Conservation (phyloP, 768 basidiomycete species). For the Mrakia gelida region DNA sequence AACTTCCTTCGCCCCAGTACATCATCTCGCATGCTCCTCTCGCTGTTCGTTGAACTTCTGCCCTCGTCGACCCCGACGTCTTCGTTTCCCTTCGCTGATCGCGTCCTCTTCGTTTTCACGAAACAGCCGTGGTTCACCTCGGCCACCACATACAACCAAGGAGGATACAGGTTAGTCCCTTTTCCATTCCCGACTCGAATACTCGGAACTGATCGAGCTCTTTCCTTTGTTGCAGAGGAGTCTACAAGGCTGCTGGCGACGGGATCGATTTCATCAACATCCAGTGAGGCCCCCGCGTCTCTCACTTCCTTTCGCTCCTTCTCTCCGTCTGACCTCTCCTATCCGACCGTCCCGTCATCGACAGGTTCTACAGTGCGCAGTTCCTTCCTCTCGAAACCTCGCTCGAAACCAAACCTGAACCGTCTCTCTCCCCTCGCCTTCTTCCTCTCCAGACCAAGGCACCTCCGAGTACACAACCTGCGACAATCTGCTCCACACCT, state of each 20-base stretch:
- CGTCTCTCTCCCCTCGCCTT: not conserved
- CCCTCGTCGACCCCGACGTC: not conserved
- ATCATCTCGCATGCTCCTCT: conserved; percentile 14
- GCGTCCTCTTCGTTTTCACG: not conserved
- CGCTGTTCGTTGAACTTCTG: not conserved
- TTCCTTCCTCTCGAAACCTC: too few relatives aligned
- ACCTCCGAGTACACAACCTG: conserved; percentile 14
- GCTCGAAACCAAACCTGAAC: too few relatives aligned
- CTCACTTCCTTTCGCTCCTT: not conserved
- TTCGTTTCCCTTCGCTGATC: not conserved
- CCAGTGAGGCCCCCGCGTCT: not conserved
- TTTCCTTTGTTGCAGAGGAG: not conserved
- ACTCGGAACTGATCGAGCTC: too few relatives aligned
- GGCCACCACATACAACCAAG: not conserved
- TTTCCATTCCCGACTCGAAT: too few relatives aligned
- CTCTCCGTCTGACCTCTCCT: not conserved
- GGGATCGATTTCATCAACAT: conserved; percentile 22
- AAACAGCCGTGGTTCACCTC: not conserved
- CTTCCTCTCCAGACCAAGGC: not conserved
- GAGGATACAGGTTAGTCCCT: not conserved
- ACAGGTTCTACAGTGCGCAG: not conserved
- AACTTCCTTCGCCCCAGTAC: conserved; percentile 1
- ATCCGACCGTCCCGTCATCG: too few relatives aligned
- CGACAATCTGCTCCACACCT: not conserved
- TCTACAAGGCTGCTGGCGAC: not conserved